Evolutionary conservation across 768 basidiomycete species (phyloP), one percentile per base, ranked within the genome.

Genomic region (Termitomyces titanicus): DNA sequence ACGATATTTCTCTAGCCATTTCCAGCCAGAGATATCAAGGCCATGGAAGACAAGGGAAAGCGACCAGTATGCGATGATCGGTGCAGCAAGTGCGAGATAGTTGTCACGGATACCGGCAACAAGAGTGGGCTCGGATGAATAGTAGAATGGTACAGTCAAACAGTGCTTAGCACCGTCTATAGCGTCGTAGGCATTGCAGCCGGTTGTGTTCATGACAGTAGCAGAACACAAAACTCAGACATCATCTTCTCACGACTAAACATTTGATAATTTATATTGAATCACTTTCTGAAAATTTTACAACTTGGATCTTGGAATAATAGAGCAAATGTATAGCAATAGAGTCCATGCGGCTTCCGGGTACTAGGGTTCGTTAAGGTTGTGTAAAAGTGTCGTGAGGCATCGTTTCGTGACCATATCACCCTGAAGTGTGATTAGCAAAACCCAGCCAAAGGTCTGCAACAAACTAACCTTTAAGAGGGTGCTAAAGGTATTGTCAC

Each of bases 371-470:
- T 91, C 89, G 60, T 85, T 87, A 60, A 96, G 77, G 70, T 96
- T 94, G 71, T 92, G 89, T 56, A 95, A 79, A 31, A 96, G 79
- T 31, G 92, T 94, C 45, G 91, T 90, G 56, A 96, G 78, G 71
- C 93, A 95, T 64, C 93, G 82, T 75, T 95, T 96, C 25, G 97
- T 99, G 61, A 98, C 97, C 87, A 96, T 93, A 66, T 99, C 97
- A 47, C 94, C 94, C 91, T 93, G 61, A 18, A 33, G 38, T 11
- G 17, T 37, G 13, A 15, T 66, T 40, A 73, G 63, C 25, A n/a
- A 39, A 20, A 48, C 34, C 3, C 18, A 17, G 35, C n/a, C 22
- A 8, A 38, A 34, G 25, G 13, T 13, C 5, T 43, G 17, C 51
- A n/a, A 17, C 4, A 27, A n/a, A 65, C 76, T 18, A 62, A 89